Percentiles rank a stretch among this genome's conserved stretches.
Evolutionary conservation across 1,284 basidiomycete species (phyloP).

Genomic region (Sporisorium graminicola): DNA sequence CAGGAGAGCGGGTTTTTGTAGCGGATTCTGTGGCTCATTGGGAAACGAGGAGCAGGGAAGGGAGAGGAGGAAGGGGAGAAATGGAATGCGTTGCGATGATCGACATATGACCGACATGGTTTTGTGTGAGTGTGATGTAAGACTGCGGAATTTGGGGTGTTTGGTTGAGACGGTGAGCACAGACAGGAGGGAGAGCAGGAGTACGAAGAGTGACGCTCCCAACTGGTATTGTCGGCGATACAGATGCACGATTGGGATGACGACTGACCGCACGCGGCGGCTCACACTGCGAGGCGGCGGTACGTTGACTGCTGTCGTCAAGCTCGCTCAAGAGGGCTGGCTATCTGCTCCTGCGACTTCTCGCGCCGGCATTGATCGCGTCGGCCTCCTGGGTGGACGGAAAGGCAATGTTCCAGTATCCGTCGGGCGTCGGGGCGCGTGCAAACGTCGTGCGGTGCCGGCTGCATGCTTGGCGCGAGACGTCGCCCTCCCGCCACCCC

Average conservation of each 20-base stretch:
- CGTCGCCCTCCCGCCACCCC: conserved; percentile 9
- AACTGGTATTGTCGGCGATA: too few species aligned
- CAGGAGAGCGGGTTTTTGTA: conserved; percentile 88
- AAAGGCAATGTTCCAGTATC: conserved; percentile 49
- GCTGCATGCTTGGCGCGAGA: conserved; percentile 27
- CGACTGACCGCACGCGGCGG: background rate
- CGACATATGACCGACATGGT: too few species aligned
- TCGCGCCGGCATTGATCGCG: conserved; percentile 20
- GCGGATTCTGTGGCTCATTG: too few species aligned
- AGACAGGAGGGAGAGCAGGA: background rate
- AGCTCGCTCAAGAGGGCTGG: too few species aligned
- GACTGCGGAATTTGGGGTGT: background rate
- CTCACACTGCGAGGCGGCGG: too few species aligned
- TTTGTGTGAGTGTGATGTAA: background rate
- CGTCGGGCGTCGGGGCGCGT: conserved; percentile 27
- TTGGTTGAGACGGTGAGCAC: background rate
- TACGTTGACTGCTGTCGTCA: too few species aligned
- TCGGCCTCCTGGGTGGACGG: conserved; percentile 38
- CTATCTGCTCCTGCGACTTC: background rate
- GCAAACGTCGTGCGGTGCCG: conserved; percentile 29
- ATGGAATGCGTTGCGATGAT: too few species aligned
- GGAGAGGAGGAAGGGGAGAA: background rate
- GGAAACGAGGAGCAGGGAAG: too few species aligned
- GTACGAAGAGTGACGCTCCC: too few species aligned
- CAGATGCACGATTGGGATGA: background rate